phyloP scores from a whole-genome alignment of 352 stramenopile genomes.

The Plasmopara viticola region DNA sequence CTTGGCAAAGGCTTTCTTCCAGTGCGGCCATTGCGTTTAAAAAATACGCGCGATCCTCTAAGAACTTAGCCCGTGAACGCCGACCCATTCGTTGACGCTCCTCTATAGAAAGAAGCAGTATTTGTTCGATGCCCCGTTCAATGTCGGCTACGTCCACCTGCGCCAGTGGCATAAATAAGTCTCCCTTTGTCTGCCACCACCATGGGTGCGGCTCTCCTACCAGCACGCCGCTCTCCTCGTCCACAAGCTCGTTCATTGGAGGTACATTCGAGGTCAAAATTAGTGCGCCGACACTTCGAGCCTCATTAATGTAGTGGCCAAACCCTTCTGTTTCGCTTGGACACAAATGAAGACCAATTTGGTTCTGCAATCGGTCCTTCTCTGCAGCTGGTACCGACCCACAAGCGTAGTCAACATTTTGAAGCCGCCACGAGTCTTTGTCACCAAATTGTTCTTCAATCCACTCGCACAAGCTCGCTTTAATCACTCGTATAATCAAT shows the following conservation, averaged over 20 bases:
- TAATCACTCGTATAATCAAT: constrained; percentile 64
- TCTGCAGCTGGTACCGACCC: constrained; percentile 43
- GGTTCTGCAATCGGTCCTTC: constrained; percentile 65
- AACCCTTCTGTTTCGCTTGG: constrained; percentile 77
- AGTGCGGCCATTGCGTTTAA: constrained; percentile 74
- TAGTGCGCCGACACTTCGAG: constrained; percentile 61
- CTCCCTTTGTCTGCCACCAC: constrained; percentile 80
- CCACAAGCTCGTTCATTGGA: constrained; percentile 83
- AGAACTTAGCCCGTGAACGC: constrained; percentile 56
- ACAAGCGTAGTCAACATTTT: constrained; percentile 77
- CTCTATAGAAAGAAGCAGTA: constrained; percentile 64
- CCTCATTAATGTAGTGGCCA: constrained; percentile 84
- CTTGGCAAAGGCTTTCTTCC: constrained; percentile 71
- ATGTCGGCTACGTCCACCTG: constrained; percentile 57
- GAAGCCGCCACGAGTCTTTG: constrained; percentile 39
- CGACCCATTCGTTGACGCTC: constrained; percentile 71
- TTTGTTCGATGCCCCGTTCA: constrained; percentile 55
- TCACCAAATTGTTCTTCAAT: constrained; percentile 53
- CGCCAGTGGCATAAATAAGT: constrained; percentile 79
- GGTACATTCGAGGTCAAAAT: constrained; percentile 73
- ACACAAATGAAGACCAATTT: constrained; percentile 69
- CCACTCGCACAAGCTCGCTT: constrained; percentile 55
- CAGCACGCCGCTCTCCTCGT: constrained; percentile 61
- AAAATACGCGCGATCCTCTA: constrained; percentile 76
- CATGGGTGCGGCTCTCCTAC: constrained; percentile 45